Conservation (phyloP, 768 basidiomycete genomes). For the Megacollybia marginata region DNA sequence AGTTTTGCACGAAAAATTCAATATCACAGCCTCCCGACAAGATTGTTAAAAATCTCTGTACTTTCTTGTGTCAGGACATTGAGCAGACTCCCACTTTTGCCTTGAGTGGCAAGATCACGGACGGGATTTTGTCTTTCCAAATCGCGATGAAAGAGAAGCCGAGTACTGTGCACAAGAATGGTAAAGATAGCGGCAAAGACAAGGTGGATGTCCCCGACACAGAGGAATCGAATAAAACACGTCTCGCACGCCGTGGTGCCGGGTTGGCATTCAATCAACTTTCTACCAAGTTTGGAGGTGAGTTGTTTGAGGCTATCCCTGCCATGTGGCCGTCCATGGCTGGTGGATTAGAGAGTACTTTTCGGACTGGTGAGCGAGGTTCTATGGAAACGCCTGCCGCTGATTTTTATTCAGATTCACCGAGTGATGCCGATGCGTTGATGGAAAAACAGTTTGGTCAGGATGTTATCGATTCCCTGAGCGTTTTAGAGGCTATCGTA, state of each 20-base stretch:
- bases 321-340: conserved; percentile 94
- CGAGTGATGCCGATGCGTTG: conserved; percentile 50
- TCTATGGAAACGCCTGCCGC: background rate
- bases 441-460: conserved; percentile 77
- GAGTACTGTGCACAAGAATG: conserved; percentile 16
- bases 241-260: conserved; percentile 80
- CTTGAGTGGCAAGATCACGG: conserved; percentile 45
- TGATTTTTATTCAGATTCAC: conserved; percentile 32
- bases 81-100: conserved; percentile 88
- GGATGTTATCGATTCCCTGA: conserved; percentile 88
- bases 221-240: conserved; percentile 56
- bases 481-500: conserved; percentile 77
- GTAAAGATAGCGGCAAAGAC: conserved; percentile 28
- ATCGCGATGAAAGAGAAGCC: conserved; percentile 22
- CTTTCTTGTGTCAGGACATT: conserved; percentile 90
- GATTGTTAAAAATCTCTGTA: conserved; percentile 95
- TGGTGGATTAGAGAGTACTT: conserved; percentile 64
- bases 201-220: conserved; percentile 33
- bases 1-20: conserved; percentile 68
- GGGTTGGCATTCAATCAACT: conserved; percentile 74
- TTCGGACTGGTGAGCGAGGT: conserved; percentile 49
- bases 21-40: conserved; percentile 87
- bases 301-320: conserved; percentile 73
- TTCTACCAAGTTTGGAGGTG: conserved; percentile 66
- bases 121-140: conserved; percentile 77